Conservation (phyloP, 2,329 filamentous ascomycete species). For the Apiospora rasikravindrae region DNA sequence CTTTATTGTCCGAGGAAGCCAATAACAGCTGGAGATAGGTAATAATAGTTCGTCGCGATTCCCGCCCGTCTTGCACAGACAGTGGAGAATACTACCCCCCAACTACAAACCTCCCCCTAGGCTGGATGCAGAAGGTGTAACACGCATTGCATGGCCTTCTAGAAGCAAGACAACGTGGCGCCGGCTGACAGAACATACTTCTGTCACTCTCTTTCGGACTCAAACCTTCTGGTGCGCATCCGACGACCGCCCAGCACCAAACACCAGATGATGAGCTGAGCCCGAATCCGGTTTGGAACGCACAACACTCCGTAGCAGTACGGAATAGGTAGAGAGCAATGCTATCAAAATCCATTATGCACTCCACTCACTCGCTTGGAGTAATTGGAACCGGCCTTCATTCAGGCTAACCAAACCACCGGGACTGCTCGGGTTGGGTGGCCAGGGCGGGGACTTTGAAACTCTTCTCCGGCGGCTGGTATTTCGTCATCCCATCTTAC, state of each 20-base stretch:
- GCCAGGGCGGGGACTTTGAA: not conserved
- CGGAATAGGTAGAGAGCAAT: not conserved
- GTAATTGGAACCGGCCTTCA: not conserved
- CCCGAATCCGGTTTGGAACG: not conserved
- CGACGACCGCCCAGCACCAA: not conserved
- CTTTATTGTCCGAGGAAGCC: too few relatives aligned
- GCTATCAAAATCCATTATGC: not conserved
- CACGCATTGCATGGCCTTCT: not conserved
- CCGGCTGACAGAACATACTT: not conserved
- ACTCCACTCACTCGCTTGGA: not conserved
- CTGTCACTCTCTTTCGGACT: not conserved
- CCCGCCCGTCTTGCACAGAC: conserved; percentile 5
- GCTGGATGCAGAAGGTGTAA: not conserved
- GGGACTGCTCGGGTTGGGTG: not conserved
- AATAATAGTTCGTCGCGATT: not conserved
- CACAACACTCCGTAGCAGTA: too few relatives aligned
- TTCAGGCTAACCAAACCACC: conserved; percentile 12
- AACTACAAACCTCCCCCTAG: not conserved
- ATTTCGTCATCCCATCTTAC: not conserved
- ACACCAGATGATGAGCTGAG: not conserved
- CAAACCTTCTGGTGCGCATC: not conserved
- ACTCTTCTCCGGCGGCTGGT: not conserved
- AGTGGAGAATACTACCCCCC: not conserved
- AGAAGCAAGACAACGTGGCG: conserved; percentile 8
- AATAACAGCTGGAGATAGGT: not conserved